A percentile compares a stretch with the other conserved stretches of the same genome.
phyloP scores from a whole-genome alignment of 371 early-diverging fungal species.

The Syncephalastrum contaminatum region DNA sequence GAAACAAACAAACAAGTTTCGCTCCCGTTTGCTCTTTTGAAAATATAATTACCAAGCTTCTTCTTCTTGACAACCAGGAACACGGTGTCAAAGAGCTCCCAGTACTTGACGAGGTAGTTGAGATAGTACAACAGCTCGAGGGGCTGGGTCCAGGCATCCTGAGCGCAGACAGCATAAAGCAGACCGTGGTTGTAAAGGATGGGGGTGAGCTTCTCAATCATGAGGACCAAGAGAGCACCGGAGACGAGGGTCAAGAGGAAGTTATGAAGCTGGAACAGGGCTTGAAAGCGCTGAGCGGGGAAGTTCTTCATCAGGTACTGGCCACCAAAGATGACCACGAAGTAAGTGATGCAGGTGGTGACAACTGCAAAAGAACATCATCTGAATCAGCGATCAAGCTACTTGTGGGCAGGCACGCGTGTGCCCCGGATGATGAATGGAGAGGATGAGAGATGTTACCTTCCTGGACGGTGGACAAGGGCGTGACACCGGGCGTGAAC shows the following conservation, averaged over 20 bases:
- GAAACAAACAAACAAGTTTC: not conserved
- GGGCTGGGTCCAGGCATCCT: conserved; percentile 64
- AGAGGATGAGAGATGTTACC: conserved; percentile 13
- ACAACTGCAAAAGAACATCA: conserved; percentile 38
- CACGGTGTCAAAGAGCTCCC: conserved; percentile 60
- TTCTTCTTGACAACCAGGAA: conserved; percentile 37
- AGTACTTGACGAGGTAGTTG: conserved; percentile 85
- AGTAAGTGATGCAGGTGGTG: conserved; percentile 55
- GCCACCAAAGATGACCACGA: conserved; percentile 71
- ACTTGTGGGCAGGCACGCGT: too few species aligned
- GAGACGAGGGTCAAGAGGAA: conserved; percentile 67
- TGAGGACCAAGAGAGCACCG: conserved; percentile 56
- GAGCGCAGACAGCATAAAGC: conserved; percentile 65
- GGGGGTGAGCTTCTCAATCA: conserved; percentile 70
- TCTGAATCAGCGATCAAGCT: not conserved
- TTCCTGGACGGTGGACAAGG: conserved; percentile 41
- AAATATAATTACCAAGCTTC: conserved; percentile 22
- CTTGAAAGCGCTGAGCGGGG: conserved; percentile 25
- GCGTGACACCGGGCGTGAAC: conserved; percentile 25
- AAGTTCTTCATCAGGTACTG: conserved; percentile 55
- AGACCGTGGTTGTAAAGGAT: conserved; percentile 62
- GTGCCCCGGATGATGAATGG: too few species aligned
- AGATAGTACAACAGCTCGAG: conserved; percentile 77
- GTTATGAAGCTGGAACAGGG: conserved; percentile 77
- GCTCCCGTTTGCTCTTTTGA: not conserved